Conservation (phyloP, 441 rosid genomes). For the Arabidopsis lyrata region DNA sequence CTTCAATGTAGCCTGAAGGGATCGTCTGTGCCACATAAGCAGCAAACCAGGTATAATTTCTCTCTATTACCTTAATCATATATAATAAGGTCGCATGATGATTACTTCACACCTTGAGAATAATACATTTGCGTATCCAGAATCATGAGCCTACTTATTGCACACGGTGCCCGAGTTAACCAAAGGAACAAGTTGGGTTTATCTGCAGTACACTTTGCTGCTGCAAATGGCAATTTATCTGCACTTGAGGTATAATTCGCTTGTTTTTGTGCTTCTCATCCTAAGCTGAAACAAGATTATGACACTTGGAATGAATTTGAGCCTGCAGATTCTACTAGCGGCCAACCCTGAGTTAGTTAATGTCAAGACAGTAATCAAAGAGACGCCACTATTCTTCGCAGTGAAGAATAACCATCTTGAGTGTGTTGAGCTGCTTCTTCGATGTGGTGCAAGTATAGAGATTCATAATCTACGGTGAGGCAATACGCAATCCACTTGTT, state of each 20-base stretch:
- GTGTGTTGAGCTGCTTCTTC: slow-evolving; percentile 80
- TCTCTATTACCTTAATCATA: slow-evolving; percentile 30
- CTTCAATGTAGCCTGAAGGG: slow-evolving; percentile 78
- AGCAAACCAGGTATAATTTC: slow-evolving; percentile 63
- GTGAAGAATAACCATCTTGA: slow-evolving; percentile 75
- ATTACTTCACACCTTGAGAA: slow-evolving; percentile 26
- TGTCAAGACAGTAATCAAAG: slow-evolving; percentile 67
- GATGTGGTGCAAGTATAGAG: slow-evolving; percentile 73
- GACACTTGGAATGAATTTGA: slow-evolving; percentile 35
- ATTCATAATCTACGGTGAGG: slow-evolving; percentile 83
- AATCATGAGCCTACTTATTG: slow-evolving; percentile 66
- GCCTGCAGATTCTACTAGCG: slow-evolving; percentile 58
- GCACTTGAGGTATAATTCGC: slow-evolving; percentile 69
- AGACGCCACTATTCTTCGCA: slow-evolving; percentile 90
- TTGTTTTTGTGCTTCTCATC: slow-evolving; percentile 19
- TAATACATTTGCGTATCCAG: slow-evolving; percentile 49
- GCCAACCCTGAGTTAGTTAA: slow-evolving; percentile 63
- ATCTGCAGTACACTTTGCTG: slow-evolving; percentile 79
- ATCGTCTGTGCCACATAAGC: slow-evolving; percentile 58
- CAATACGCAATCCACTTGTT: slow-evolving; percentile 30
- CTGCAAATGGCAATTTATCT: slow-evolving; percentile 71
- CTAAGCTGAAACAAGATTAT: slow-evolving; percentile 19
- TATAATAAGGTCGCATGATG: not conserved
- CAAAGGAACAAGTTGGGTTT: slow-evolving; percentile 77
- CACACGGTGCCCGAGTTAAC: slow-evolving; percentile 65